phyloP scores from a whole-genome alignment of 2,329 filamentous ascomycete species.

The Grosmannia penicillata region DNA sequence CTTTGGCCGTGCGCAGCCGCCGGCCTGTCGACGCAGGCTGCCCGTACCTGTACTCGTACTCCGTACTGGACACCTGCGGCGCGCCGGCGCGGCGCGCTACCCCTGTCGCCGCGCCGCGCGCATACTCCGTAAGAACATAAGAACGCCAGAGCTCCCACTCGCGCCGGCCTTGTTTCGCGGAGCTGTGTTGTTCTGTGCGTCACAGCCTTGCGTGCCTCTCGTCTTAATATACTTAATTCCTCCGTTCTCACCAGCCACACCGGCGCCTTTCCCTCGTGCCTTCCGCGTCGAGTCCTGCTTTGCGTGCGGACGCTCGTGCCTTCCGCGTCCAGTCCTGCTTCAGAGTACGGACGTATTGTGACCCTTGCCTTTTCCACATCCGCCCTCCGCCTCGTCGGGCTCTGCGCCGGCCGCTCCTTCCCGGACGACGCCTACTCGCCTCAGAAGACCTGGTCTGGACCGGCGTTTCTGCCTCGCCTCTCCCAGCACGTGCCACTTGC shows the following conservation, averaged over 20 bases:
- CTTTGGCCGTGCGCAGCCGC: no score
- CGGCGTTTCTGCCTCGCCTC: not conserved
- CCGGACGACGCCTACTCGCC: not conserved
- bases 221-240: not conserved
- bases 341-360: no score
- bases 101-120: not conserved
- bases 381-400: no score
- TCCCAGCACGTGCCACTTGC: no score
- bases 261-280: not conserved
- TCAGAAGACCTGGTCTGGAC: slow-evolving; percentile 1
- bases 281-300: not conserved
- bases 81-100: no score
- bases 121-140: no score
- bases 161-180: not conserved
- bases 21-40: no score
- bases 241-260: not conserved
- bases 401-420: not conserved
- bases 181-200: slow-evolving; percentile 2
- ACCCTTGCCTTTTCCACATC: no score
- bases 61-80: no score
- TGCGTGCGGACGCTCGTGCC: not conserved
- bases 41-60: no score
- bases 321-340: no score
- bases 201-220: not conserved
- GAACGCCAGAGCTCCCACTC: slow-evolving; percentile 7